Conservation (phyloP, 2,329 filamentous ascomycete species). For the Venturia oleaginea region DNA sequence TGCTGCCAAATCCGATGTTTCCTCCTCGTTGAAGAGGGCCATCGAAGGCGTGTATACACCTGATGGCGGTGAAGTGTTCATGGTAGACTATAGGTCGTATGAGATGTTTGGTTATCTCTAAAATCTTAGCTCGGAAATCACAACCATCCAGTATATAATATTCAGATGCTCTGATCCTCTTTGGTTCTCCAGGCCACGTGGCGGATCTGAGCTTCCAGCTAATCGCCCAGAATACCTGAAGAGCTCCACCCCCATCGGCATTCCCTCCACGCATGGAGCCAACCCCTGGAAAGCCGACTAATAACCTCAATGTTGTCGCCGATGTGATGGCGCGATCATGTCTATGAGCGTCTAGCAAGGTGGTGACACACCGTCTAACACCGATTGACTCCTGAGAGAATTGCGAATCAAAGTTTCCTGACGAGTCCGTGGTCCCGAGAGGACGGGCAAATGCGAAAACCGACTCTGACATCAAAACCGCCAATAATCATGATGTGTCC, state of each 20-base stretch:
- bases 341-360: neutral
- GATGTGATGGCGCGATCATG: neutral
- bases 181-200: neutral
- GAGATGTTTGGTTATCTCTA: neutral
- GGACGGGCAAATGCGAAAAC: neutral
- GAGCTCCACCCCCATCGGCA: neutral
- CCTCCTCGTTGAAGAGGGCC: neutral
- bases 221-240: neutral
- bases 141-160: neutral
- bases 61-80: neutral
- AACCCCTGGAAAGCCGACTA: neutral
- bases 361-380: neutral
- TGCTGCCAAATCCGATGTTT: neutral
- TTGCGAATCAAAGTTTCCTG: neutral
- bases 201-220: neutral
- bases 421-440: neutral
- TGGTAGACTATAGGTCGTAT: neutral
- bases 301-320: neutral
- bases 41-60: neutral
- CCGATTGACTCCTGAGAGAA: neutral
- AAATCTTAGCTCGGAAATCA: neutral
- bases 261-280: neutral
- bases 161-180: neutral
- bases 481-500: neutral
- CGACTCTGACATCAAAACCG: neutral